phyloP scores from a whole-genome alignment of 441 rosid genomes.

The Pelargonium exstipulatum region DNA sequence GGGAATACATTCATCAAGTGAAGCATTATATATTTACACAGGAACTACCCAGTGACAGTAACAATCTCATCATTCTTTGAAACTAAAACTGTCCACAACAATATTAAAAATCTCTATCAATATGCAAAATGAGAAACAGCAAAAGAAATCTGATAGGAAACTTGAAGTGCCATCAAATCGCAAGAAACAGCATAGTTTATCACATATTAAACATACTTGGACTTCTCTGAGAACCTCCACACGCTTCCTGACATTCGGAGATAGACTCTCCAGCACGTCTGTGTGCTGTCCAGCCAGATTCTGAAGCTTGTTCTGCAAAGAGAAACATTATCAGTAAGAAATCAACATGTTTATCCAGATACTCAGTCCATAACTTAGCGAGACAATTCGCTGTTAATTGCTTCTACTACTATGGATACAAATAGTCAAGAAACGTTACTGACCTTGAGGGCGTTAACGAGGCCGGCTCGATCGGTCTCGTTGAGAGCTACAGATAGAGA shows the following conservation, averaged over 20 bases:
- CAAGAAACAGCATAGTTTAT: not conserved
- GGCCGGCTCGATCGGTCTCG: slow-evolving; percentile 60
- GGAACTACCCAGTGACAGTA: no score
- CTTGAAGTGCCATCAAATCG: not conserved
- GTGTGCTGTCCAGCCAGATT: slow-evolving; percentile 67
- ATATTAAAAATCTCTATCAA: no score
- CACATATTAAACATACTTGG: slow-evolving; percentile 34
- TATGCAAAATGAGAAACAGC: no score
- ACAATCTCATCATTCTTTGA: no score
- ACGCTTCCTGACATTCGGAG: slow-evolving; percentile 56
- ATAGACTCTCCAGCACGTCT: slow-evolving; percentile 53
- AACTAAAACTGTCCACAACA: no score
- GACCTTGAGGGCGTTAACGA: slow-evolving; percentile 63
- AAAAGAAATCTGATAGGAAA: no score
- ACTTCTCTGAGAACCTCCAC: slow-evolving; percentile 81
- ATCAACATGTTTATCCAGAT: no score
- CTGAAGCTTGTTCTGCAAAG: slow-evolving; percentile 65
- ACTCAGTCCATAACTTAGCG: no score
- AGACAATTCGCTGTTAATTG: no score
- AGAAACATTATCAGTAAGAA: not conserved
- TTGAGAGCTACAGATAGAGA: slow-evolving; percentile 41
- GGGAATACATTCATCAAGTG: no score
- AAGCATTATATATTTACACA: no score
- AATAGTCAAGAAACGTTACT: slow-evolving; percentile 10
- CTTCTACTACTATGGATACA: no score